A percentile compares a stretch with the other conserved stretches of the same genome.
Evolutionary conservation across 2,329 filamentous ascomycete species (phyloP).

Genomic region (Pseudogymnoascus sp.): DNA sequence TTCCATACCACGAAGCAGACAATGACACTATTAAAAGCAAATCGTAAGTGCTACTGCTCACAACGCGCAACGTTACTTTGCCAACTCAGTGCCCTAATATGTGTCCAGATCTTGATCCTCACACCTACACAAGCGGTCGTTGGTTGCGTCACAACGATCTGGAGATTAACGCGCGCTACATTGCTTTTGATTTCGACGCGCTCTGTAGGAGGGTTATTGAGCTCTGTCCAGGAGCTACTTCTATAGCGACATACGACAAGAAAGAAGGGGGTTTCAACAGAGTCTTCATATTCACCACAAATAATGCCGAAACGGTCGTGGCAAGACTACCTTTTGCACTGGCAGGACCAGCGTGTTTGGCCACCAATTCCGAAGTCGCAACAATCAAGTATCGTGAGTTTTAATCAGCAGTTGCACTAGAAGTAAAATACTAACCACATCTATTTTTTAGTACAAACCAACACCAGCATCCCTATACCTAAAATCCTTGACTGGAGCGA

Average conservation of each 20-base stretch:
- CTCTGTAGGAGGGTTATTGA: constrained; percentile 31
- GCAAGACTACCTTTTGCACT: constrained; percentile 34
- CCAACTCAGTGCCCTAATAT: background rate
- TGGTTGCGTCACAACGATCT: constrained; percentile 32
- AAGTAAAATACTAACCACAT: background rate
- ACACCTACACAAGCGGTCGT: constrained; percentile 29
- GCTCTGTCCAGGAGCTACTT: constrained; percentile 29
- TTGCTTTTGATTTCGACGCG: constrained; percentile 34
- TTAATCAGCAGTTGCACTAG: background rate
- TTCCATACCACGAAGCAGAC: background rate
- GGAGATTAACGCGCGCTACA: constrained; percentile 30
- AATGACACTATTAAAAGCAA: background rate
- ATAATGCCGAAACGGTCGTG: constrained; percentile 31
- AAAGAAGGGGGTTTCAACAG: constrained; percentile 37
- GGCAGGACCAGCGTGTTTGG: constrained; percentile 31
- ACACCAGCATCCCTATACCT: constrained; percentile 35
- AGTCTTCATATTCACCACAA: constrained; percentile 34
- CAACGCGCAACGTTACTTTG: background rate
- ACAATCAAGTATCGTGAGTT: constrained; percentile 35
- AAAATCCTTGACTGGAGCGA: constrained; percentile 35
- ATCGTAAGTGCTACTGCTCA: background rate
- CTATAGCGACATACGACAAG: constrained; percentile 32
- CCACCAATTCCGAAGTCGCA: constrained; percentile 37
- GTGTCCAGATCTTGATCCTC: constrained; percentile 20
- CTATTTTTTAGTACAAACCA: constrained; percentile 12